Base-by-base conservation (phyloP, 345 rosid species). In the Eucalyptus paniculata region DNA sequence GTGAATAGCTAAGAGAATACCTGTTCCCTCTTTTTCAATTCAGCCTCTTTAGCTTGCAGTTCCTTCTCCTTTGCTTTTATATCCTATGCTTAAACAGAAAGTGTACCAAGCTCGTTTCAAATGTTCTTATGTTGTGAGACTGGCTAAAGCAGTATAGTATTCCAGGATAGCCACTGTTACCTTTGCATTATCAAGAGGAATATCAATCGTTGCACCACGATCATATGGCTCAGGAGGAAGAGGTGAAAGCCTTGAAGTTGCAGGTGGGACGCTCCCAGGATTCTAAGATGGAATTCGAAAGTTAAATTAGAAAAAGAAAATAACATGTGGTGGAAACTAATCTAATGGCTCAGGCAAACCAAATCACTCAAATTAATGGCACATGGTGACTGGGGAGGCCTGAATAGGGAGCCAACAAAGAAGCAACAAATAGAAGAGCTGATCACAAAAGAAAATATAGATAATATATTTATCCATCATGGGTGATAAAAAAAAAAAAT, bases 221-320 rank as follows among this genome's bases (percentile, higher is more conserved):
- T 96, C 99, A 92, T 96, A 94, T 32, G 96, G 98, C 90, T 98
- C 99, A 34, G 95, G 98, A 91, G 99, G 98, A 93, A 98, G 98
- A 40, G 99, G 98, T 50, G 98, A 93, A 90, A 95, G 98, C 94
- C 92, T 94, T 86, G 97, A 94, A 86, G 94, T 92, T 90, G 97
- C 97, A 87, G 98, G 92, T 56, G 96, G 96, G 83, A 95, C 98
- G 89, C 92, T 94, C 93, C 92, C 95, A 56, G 94, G 96, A 93
- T 95, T 96, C 99, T 98, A 91, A 86, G 92, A 92, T 87, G 88
- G 69, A 45, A 40, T 42, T 87, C 86, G 21, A 17, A 81, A 28
- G 60, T 40, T 87, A 26, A 89, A 80, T 88, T 89, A 37, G 87
- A 50, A 86, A 67, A 54, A 49, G 56, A 88, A 83, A 89, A 89